Percentiles rank a stretch among this genome's conserved stretches.
phyloP scores from a whole-genome alignment of 2,329 filamentous ascomycete genomes.

The Paramyrothecium roridum region DNA sequence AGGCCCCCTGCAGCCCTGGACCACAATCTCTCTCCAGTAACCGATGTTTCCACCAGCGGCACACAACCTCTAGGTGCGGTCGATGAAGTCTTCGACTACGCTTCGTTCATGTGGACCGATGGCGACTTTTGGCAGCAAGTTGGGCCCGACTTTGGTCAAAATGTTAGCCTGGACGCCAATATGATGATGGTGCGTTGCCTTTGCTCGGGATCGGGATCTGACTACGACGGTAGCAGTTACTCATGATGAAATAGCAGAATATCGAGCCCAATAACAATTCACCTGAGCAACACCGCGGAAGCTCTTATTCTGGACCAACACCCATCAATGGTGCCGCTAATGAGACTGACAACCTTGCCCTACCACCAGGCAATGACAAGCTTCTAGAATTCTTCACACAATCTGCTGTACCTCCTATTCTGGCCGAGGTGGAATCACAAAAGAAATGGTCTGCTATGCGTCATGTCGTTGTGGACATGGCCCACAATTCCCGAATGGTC shows the following conservation, averaged over 20 bases:
- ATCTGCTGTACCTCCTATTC: conserved; percentile 48
- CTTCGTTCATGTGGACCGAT: conserved; percentile 45
- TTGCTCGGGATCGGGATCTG: too few relatives aligned
- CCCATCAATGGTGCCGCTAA: conserved; percentile 3
- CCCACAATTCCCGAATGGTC: conserved; percentile 43
- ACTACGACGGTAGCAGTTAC: too few relatives aligned
- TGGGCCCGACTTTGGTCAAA: conserved; percentile 18
- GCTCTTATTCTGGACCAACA: background rate
- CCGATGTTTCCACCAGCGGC: conserved; percentile 21
- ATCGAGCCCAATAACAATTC: background rate
- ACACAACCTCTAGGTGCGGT: conserved; percentile 27
- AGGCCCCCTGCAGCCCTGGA: conserved; percentile 7
- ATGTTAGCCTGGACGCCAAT: conserved; percentile 16
- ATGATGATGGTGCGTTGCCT: conserved; percentile 10
- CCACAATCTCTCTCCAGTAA: conserved; percentile 20
- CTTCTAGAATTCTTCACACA: conserved; percentile 46
- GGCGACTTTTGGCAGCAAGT: conserved; percentile 30
- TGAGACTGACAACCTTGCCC: conserved; percentile 3
- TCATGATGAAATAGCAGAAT: background rate
- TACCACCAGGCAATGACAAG: conserved; percentile 15
- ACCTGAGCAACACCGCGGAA: background rate
- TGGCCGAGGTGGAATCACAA: conserved; percentile 50
- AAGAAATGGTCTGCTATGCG: conserved; percentile 49
- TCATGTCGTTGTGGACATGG: conserved; percentile 44
- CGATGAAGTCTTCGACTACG: conserved; percentile 43